Base-by-base conservation (phyloP, 179 eudicot species). In the Beta macrorhiza region DNA sequence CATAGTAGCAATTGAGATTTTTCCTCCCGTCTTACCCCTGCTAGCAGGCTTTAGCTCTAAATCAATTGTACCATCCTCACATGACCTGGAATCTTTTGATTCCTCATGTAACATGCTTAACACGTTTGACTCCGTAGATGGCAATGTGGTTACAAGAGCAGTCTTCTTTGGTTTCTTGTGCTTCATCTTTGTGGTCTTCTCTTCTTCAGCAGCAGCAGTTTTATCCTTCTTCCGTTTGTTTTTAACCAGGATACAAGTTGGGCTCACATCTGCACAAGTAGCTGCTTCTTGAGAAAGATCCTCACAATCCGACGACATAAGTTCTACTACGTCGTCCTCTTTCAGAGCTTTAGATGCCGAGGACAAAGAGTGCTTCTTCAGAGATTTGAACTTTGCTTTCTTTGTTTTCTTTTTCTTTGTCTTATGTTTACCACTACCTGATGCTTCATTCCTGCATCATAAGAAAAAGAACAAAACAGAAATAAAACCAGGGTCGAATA, bases 311-410 rank as follows among this genome's bases (percentile, higher is more conserved):
- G 84, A 74, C n/a, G 90, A 82, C 83, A 90, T 78, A 74, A 76
- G 77, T 75, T 90, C 97, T 55, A 79, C 78, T 58, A 80, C 73
- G 42, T 87, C 81, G 81, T 87, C 92, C 75, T 89, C 93, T 72
- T 90, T 87, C 29, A 67, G 69, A 78, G 85, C 78, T 70, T 84
- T 85, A 64, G 90, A 63, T 47, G 88, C 86, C 57, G 91, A 88
- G 79, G 89, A 86, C 81, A 92, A 80, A 78, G 98, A 88, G 72
- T 87, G 93, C 85, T 90, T 90, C 86, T 90, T 93, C 83, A 97
- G 85, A 69, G 97, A 97, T 84, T 91, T 94, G 83, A 94, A 93
- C 88, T 94, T 97, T 62, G 95, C 79, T 87, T 97, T 97, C 91
- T 93, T 97, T 11, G 87, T 55, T 74, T 94, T 97, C 91, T 92